Conservation (phyloP, 371 early-diverging fungal genomes). For the Mortierella sp. region DNA sequence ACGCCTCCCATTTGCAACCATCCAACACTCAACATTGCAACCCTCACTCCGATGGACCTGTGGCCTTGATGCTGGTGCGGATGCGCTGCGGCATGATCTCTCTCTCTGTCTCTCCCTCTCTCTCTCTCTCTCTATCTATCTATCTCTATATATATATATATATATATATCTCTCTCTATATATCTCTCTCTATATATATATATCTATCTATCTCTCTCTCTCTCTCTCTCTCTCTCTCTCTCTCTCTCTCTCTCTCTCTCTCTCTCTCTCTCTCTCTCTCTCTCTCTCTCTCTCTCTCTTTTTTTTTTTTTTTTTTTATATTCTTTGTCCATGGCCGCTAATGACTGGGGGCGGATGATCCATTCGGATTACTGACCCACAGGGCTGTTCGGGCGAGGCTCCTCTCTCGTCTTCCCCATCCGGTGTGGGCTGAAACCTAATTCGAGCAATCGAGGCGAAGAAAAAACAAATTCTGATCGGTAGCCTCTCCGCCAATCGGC, state of each 20-base stretch:
- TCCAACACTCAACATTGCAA: too few relatives aligned
- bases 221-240: neutral
- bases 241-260: neutral
- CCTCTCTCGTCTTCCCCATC: neutral
- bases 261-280: conserved; percentile 1
- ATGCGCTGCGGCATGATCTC: neutral
- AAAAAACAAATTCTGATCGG: neutral
- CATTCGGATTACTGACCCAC: neutral
- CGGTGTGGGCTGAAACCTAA: neutral
- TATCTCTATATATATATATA: too few relatives aligned
- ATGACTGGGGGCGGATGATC: neutral
- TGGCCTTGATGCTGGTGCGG: too few relatives aligned
- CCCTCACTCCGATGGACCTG: too few relatives aligned
- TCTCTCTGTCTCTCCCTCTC: neutral
- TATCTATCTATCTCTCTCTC: too few relatives aligned
- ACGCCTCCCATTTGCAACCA: too few relatives aligned
- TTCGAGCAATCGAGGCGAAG: neutral
- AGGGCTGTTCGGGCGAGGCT: neutral
- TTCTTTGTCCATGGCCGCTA: neutral
- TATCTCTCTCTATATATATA: too few relatives aligned
- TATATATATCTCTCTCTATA: too few relatives aligned
- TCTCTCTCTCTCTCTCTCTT: neutral
- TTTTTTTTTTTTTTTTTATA: neutral
- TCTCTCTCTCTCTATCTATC: too few relatives aligned
- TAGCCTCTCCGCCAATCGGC: neutral